Evolutionary conservation across 805 yeast species (phyloP), one percentile per base, ranked within the genome.

Genomic region (Candida sphagnicola): DNA sequence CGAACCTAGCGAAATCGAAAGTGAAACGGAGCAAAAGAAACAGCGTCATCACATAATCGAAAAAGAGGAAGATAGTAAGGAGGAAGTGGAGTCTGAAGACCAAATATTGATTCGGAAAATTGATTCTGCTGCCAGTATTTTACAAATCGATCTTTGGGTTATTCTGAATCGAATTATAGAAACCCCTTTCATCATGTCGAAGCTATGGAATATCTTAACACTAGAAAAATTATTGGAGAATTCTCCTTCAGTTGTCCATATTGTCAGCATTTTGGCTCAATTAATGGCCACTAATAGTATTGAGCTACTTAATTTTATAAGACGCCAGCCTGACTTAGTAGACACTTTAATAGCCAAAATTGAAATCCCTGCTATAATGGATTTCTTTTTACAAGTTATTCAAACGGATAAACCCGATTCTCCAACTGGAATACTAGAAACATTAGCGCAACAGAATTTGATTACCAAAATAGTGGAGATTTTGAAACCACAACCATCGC

Each of bases 361-460:
- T 42, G 96, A 89, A 51, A 86, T 90, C 42, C 96, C 98, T 3
- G 89, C 96, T 35, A 62, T 93, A 42, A 90, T 91, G 90, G 99
- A 93, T 61, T 87, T 91, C 51, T 65, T 93, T 41, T 68, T 93
- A 40, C 85, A 91, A 57, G 82, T 93, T 15, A 85, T 93, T 21
- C 89, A 95, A 35, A 86, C 97, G 0, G 99, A 93, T 63, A 90
- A 87, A 60, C 84, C 91, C 2, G 95, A 88, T 49, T 70, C 78
- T 34, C 86, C 96, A 13, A 87, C 95, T 1, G 96, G 96, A 8
- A 80, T 93, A 15, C 78, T 91, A 40, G 87, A 85, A 25, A 70
- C 79, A 12, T 70, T 93, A 43, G 80, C 85, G 45, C 74, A 73
- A 32, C 96, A 91, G 56, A 61, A 73, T 21, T 67, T 93, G 44